A percentile compares a stretch with the other conserved stretches of the same genome.
phyloP scores from a whole-genome alignment of 768 basidiomycete species.

The Russula dissimulans region DNA sequence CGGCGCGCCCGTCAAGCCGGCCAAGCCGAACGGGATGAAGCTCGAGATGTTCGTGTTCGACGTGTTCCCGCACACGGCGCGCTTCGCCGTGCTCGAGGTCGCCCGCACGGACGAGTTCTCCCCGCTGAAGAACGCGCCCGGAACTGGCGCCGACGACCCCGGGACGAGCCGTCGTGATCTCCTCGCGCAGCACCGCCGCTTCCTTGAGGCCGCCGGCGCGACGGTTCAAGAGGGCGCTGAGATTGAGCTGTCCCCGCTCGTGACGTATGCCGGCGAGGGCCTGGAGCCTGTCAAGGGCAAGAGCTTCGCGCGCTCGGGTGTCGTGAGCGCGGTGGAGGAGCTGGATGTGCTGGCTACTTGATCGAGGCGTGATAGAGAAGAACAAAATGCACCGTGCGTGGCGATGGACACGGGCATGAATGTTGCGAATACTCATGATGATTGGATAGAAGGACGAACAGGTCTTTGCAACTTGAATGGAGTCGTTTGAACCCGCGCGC shows the following conservation, averaged over 20 bases:
- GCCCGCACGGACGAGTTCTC: conserved; percentile 86
- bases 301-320: conserved; percentile 65
- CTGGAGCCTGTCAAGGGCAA: conserved; percentile 70
- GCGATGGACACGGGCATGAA: neutral
- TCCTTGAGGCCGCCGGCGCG: conserved; percentile 75
- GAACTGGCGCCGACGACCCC: conserved; percentile 82
- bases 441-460: neutral
- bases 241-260: conserved; percentile 83
- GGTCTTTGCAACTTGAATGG: neutral
- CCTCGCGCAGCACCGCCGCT: conserved; percentile 77
- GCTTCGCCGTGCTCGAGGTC: conserved; percentile 84
- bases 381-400: neutral
- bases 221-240: conserved; percentile 62
- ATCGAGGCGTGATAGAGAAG: neutral
- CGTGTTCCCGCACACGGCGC: conserved; percentile 86
- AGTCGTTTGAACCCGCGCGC: no score
- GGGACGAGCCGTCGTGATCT: conserved; percentile 86
- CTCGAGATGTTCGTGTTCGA: conserved; percentile 98
- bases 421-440: neutral
- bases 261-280: conserved; percentile 91
- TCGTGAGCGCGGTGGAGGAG: conserved; percentile 56
- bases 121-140: conserved; percentile 95
- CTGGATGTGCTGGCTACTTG: conserved; percentile 53
- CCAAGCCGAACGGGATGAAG: conserved; percentile 97
- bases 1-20: conserved; percentile 68